These are phyloP conservation scores for Clausena lansium DNA, from an alignment of 345 rosid genomes.

Conservation along the genomic window DNA sequence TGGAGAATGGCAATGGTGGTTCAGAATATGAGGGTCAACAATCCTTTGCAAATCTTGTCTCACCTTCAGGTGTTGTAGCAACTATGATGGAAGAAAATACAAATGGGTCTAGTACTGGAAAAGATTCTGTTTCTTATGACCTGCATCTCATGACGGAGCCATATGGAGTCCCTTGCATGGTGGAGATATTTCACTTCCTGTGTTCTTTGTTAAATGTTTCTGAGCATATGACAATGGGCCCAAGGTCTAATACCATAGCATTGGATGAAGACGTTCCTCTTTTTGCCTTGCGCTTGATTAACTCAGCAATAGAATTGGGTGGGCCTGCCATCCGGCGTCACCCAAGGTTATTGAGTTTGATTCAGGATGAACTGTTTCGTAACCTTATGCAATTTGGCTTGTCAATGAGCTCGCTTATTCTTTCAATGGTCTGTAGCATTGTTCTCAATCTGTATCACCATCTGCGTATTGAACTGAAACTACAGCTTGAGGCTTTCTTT, in stretches of 20 bases:
- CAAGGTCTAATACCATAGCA: conserved; percentile 74
- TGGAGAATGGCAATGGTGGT: conserved; percentile 67
- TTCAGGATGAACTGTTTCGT: conserved; percentile 94
- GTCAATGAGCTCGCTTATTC: conserved; percentile 94
- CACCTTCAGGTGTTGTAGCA: conserved; percentile 6
- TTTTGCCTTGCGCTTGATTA: conserved; percentile 90
- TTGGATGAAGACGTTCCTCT: conserved; percentile 97
- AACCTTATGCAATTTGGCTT: conserved; percentile 94
- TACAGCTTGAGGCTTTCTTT: conserved; percentile 99
- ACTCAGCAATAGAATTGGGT: conserved; percentile 90
- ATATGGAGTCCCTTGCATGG: conserved; percentile 95
- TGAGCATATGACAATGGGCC: conserved; percentile 76
- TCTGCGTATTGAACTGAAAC: conserved; percentile 76
- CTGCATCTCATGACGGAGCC: conserved; percentile 84
- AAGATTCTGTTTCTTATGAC: conserved; percentile 67
- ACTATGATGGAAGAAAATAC: conserved; percentile 62
- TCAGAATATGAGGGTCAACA: conserved; percentile 65
- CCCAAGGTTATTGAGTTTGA: conserved; percentile 80
- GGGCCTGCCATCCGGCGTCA: conserved; percentile 77
- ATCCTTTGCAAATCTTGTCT: conserved; percentile 36
- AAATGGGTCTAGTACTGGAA: conserved; percentile 54
- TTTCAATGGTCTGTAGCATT: conserved; percentile 93
- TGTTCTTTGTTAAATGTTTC: conserved; percentile 76
- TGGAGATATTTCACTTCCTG: conserved; percentile 91
- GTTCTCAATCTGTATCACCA: conserved; percentile 92